phyloP scores from a whole-genome alignment of 2,329 filamentous ascomycete species.

The Zymoseptoria tritici region DNA sequence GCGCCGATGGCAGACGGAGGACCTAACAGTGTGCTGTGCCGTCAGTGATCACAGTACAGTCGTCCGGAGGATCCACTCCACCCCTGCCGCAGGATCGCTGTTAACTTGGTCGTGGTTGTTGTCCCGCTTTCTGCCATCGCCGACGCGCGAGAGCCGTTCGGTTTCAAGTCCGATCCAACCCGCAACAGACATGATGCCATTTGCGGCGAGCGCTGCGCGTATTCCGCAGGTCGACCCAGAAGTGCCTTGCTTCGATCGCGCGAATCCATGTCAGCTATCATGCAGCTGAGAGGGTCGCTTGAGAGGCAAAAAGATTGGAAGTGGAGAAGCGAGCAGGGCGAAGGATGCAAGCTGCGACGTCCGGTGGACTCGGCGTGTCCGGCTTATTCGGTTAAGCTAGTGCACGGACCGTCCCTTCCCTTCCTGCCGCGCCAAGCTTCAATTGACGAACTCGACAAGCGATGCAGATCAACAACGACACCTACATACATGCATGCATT shows the following conservation, averaged over 20 bases:
- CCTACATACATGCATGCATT: conserved; percentile 3
- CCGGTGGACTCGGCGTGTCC: not conserved
- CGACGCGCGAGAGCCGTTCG: conserved; percentile 11
- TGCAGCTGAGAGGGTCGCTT: conserved; percentile 6
- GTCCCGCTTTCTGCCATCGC: not conserved
- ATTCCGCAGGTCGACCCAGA: conserved; percentile 14
- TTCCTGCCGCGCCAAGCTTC: conserved; percentile 6
- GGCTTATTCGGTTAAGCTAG: not conserved
- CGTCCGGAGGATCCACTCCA: not conserved
- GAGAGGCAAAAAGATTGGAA: not conserved
- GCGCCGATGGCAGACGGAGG: conserved; percentile 4
- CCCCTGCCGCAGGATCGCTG: conserved; percentile 5
- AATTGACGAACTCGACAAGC: not conserved
- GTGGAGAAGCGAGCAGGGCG: conserved; percentile 3
- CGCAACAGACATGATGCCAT: conserved; percentile 5
- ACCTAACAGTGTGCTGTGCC: not conserved
- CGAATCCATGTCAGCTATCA: conserved; percentile 22
- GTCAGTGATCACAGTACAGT: not conserved
- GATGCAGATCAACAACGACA: not conserved
- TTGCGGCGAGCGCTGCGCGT: conserved; percentile 10
- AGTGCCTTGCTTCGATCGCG: conserved; percentile 23
- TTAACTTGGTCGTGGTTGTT: not conserved
- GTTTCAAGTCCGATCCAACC: conserved; percentile 12
- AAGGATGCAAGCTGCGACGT: conserved; percentile 5
- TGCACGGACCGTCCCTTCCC: conserved; percentile 5